phyloP scores from a whole-genome alignment of 345 rosid species.

The Hypericum perforatum region DNA sequence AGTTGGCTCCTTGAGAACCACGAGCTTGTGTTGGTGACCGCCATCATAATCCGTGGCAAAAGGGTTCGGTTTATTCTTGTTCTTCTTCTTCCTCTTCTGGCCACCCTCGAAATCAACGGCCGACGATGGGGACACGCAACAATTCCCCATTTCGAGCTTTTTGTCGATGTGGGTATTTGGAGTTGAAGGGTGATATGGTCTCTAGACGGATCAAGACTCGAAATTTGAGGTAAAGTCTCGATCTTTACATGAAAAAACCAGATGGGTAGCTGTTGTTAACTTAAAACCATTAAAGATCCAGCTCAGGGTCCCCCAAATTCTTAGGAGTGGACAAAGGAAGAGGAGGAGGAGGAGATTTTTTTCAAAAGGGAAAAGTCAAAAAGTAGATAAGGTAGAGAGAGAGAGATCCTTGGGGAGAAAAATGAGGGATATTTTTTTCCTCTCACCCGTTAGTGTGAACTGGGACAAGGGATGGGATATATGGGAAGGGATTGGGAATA shows the following conservation, averaged over 20 bases:
- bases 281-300: slow-evolving; percentile 4
- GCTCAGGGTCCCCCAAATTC: slow-evolving; percentile 1
- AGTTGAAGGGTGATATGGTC: slow-evolving; percentile 5
- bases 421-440: neutral
- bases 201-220: neutral
- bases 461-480: neutral
- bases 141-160: slow-evolving; percentile 20
- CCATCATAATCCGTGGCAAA: slow-evolving; percentile 15
- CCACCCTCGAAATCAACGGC: neutral
- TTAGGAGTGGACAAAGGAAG: neutral
- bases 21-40: slow-evolving; percentile 9
- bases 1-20: slow-evolving; percentile 14
- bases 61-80: slow-evolving; percentile 18
- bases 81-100: slow-evolving; percentile 16
- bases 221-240: slow-evolving; percentile 8
- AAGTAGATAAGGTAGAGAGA: no score
- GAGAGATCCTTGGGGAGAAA: neutral
- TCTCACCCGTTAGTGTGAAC: neutral
- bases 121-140: slow-evolving; percentile 19
- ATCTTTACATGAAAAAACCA: slow-evolving; percentile 9
- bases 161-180: slow-evolving; percentile 7
- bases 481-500: neutral
- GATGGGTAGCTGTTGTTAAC: slow-evolving; percentile 2
- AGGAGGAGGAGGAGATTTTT: neutral
- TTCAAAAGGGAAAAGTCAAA: no score